A percentile compares a stretch with the other conserved stretches of the same genome.
Conservation (phyloP, 805 yeast species). For the Maudiozyma barnettii region DNA sequence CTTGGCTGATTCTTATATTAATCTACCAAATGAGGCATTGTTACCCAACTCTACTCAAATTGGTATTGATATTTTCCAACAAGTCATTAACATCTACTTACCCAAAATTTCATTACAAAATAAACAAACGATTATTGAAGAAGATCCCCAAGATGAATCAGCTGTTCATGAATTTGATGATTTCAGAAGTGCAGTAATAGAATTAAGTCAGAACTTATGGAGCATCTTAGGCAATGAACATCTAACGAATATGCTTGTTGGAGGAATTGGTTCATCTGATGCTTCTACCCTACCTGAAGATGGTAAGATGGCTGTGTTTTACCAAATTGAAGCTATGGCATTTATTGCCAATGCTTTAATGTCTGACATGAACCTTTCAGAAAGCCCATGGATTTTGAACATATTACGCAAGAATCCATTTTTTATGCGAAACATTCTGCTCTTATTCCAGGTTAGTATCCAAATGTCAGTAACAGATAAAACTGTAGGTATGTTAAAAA, state of each 20-base stretch:
- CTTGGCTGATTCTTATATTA: constrained; percentile 43
- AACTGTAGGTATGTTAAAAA: constrained; percentile 14
- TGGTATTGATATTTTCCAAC: constrained; percentile 35
- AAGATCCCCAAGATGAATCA: constrained; percentile 18
- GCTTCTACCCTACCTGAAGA: constrained; percentile 2
- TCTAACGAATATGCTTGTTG: constrained; percentile 23
- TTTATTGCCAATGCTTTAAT: constrained; percentile 20
- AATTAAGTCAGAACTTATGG: constrained; percentile 63
- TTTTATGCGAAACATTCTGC: constrained; percentile 17
- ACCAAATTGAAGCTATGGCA: constrained; percentile 28
- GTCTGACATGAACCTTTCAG: constrained; percentile 20
- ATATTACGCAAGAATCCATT: constrained; percentile 16
- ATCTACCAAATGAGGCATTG: constrained; percentile 29
- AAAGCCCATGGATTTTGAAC: constrained; percentile 25
- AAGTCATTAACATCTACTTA: constrained; percentile 59
- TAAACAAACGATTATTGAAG: constrained; percentile 31
- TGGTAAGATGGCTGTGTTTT: constrained; percentile 11
- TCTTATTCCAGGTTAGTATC: constrained; percentile 22
- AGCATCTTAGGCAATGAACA: constrained; percentile 46
- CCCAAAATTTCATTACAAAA: constrained; percentile 44
- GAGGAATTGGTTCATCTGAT: constrained; percentile 18
- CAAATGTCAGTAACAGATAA: constrained; percentile 10
- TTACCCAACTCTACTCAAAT: constrained; percentile 25
- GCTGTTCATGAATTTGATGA: constrained; percentile 44
- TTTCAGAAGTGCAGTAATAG: constrained; percentile 68